Evolutionary conservation across 345 rosid species (phyloP).

Genomic region (Psidium guajava): DNA sequence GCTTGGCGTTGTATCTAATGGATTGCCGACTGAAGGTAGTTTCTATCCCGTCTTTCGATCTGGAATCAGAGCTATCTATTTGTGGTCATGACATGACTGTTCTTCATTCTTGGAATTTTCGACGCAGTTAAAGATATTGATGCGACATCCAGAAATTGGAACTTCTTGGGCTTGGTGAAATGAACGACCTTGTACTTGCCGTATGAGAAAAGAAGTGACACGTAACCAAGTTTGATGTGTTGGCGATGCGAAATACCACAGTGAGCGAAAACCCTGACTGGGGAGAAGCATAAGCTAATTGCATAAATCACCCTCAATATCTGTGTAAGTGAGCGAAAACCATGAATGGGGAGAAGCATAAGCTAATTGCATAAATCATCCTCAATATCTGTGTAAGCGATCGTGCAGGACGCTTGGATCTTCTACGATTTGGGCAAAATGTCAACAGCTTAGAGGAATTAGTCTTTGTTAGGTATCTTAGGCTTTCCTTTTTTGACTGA

Average conservation of each 20-base stretch:
- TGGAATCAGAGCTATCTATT: not conserved
- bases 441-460: not conserved
- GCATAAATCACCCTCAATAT: not conserved
- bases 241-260: not conserved
- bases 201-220: not conserved
- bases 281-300: not conserved
- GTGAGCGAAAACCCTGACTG: not conserved
- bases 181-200: not conserved
- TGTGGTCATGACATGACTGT: not conserved
- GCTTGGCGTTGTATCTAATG: conserved; percentile 3
- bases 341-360: not conserved
- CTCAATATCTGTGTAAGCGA: not conserved
- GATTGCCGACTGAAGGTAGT: not conserved
- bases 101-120: not conserved
- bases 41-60: not conserved
- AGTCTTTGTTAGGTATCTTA: not conserved
- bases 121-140: not conserved
- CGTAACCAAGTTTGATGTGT: not conserved
- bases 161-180: not conserved
- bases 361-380: not conserved
- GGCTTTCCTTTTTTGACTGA: not conserved
- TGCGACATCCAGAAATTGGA: not conserved
- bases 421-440: not conserved
- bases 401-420: not conserved
- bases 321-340: not conserved